phyloP scores from a whole-genome alignment of 106 monocot genomes.

The Cymbidium sinense region DNA sequence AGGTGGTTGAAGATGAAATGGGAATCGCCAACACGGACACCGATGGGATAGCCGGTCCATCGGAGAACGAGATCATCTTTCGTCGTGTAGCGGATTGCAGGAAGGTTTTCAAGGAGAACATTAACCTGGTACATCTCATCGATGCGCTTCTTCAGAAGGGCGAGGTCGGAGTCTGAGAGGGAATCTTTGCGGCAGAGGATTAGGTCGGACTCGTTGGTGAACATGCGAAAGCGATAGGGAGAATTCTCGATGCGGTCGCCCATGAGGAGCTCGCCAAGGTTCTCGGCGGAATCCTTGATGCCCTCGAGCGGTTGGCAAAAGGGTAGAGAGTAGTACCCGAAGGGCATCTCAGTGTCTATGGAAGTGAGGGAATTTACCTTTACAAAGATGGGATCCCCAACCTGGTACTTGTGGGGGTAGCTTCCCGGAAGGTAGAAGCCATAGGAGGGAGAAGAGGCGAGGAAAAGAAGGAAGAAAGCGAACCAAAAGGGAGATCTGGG shows the following conservation, averaged over 20 bases:
- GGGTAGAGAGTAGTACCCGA: conserved; percentile 35
- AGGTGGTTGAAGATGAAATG: conserved; percentile 49
- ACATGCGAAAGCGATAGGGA: conserved; percentile 63
- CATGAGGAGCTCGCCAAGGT: conserved; percentile 51
- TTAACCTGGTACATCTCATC: conserved; percentile 45
- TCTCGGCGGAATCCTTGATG: conserved; percentile 23
- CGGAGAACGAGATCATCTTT: conserved; percentile 21
- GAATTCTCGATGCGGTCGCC: conserved; percentile 58
- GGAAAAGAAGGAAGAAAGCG: conserved; percentile 7
- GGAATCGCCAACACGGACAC: conserved; percentile 17
- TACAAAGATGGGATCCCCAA: conserved; percentile 18
- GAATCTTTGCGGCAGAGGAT: conserved; percentile 41
- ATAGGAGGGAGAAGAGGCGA: conserved; percentile 1
- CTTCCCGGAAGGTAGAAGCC: conserved; percentile 58
- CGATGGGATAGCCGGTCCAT: conserved; percentile 43
- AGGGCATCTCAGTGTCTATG: conserved; percentile 42
- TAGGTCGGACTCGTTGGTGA: conserved; percentile 56
- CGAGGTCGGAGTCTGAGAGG: conserved; percentile 25
- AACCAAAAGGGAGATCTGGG: neutral
- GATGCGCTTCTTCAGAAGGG: conserved; percentile 44
- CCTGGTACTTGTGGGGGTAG: conserved; percentile 35
- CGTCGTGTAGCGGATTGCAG: conserved; percentile 33
- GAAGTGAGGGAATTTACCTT: conserved; percentile 59
- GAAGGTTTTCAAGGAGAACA: conserved; percentile 46
- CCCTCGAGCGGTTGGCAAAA: conserved; percentile 14